Conservation (phyloP, 305 asterid genomes). For the Andrographis paniculata region DNA sequence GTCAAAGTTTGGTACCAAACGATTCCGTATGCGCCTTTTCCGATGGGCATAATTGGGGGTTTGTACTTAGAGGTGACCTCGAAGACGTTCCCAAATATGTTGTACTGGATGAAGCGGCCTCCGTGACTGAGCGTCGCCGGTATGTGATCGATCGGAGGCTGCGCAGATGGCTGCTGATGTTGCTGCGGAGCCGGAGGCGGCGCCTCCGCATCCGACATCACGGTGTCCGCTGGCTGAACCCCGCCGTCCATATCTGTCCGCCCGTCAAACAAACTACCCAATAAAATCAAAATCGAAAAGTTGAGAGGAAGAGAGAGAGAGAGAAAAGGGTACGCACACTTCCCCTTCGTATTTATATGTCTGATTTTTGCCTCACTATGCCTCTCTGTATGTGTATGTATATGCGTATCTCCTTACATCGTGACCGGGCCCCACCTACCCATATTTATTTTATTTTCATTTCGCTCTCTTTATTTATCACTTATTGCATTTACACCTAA, state of each 20-base stretch:
- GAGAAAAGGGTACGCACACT: conserved; percentile 11
- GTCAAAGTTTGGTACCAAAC: conserved; percentile 50
- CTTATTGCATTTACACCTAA: too few species aligned
- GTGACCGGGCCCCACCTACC: too few species aligned
- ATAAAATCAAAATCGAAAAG: conserved; percentile 5
- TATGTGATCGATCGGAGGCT: conserved; percentile 52
- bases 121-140: conserved; percentile 83
- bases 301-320: too few species aligned
- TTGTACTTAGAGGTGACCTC: conserved; percentile 93
- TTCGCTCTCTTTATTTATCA: too few species aligned
- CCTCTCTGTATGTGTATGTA: conserved; percentile 1
- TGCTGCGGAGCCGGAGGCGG: conserved; percentile 22
- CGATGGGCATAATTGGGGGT: conserved; percentile 94
- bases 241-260: conserved; percentile 43
- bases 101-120: conserved; percentile 83
- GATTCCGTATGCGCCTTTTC: conserved; percentile 97
- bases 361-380: conserved; percentile 1
- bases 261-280: conserved; percentile 10
- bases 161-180: conserved; percentile 23
- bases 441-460: too few species aligned
- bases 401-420: too few species aligned
- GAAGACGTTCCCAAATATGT: conserved; percentile 81
- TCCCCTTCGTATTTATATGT: conserved; percentile 11
- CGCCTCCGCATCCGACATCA: conserved; percentile 73
- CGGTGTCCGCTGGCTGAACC: conserved; percentile 65